A percentile compares a stretch with the other conserved stretches of the same genome.
Evolutionary conservation across 345 rosid species (phyloP).

Genomic region (Euclidium syriacum): DNA sequence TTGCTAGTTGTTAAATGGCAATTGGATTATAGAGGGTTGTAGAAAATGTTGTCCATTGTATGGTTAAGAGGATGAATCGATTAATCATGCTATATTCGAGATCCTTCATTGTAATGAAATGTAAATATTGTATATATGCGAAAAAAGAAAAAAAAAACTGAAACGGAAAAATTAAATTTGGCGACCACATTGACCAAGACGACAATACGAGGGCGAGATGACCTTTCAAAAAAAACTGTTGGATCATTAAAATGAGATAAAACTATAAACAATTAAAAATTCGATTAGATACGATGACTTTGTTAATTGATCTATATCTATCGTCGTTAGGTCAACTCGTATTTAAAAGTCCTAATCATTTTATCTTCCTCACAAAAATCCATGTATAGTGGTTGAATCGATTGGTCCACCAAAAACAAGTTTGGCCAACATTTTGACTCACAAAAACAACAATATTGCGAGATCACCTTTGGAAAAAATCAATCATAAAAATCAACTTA

Average conservation of each 20-base stretch:
- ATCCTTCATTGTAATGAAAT: too few relatives aligned
- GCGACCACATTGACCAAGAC: conserved; percentile 16
- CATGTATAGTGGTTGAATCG: conserved; percentile 12
- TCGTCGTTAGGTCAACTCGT: conserved; percentile 23
- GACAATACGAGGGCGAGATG: not conserved
- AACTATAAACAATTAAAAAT: not conserved
- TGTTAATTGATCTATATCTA: conserved; percentile 3
- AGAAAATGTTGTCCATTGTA: too few relatives aligned
- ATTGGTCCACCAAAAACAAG: conserved; percentile 9
- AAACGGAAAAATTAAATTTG: too few relatives aligned
- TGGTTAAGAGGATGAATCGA: too few relatives aligned
- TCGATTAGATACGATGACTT: not conserved
- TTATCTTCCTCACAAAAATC: not conserved
- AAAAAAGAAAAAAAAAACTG: too few relatives aligned
- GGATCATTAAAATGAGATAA: not conserved
- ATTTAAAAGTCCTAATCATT: not conserved
- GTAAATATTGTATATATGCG: too few relatives aligned
- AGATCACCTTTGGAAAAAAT: not conserved
- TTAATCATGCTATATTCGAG: too few relatives aligned
- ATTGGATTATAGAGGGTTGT: too few relatives aligned
- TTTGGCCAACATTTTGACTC: not conserved
- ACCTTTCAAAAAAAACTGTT: conserved; percentile 16
- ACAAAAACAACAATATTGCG: not conserved
- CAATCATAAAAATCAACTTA: not conserved
- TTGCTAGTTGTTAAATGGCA: too few relatives aligned